phyloP scores from a whole-genome alignment of 257 asterid species.

The Forsythia suspensa region DNA sequence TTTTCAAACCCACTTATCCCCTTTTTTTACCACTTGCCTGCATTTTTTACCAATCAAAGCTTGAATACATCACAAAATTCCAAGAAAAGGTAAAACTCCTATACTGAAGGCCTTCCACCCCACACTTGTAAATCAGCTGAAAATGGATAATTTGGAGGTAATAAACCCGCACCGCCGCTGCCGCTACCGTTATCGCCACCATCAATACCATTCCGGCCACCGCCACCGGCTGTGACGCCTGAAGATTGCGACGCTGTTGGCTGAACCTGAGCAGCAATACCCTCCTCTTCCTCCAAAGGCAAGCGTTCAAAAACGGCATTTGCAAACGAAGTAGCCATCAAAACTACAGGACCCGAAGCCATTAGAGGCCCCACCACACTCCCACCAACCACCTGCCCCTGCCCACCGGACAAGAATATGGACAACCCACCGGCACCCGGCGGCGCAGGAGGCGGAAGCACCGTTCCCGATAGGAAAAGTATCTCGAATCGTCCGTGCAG shows the following conservation, averaged over 20 bases:
- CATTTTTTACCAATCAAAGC: neutral
- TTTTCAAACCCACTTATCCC: neutral
- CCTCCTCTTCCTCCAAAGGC: conserved; percentile 66
- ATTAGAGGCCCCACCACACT: conserved; percentile 57
- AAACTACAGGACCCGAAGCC: conserved; percentile 64
- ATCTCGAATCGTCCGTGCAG: conserved; percentile 74
- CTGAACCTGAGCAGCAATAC: conserved; percentile 34
- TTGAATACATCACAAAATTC: neutral
- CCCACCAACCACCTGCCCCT: conserved; percentile 80
- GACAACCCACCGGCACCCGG: conserved; percentile 66
- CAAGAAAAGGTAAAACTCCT: neutral
- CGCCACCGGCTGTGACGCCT: conserved; percentile 61
- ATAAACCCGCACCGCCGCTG: conserved; percentile 3
- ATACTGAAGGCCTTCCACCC: neutral
- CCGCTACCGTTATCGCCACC: conserved; percentile 31
- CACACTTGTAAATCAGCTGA: conserved; percentile 27
- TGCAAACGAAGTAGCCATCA: conserved; percentile 73
- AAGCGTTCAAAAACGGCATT: conserved; percentile 70
- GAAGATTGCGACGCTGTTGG: conserved; percentile 65
- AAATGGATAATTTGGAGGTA: conserved; percentile 39
- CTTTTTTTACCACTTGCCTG: neutral
- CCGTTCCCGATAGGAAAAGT: conserved; percentile 57
- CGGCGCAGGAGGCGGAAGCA: conserved; percentile 90
- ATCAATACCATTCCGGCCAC: conserved; percentile 35
- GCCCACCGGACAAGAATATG: conserved; percentile 63